Percentiles rank a stretch among this genome's conserved stretches.
Conservation (phyloP, 257 asterid species). For the Salvia miltiorrhiza region DNA sequence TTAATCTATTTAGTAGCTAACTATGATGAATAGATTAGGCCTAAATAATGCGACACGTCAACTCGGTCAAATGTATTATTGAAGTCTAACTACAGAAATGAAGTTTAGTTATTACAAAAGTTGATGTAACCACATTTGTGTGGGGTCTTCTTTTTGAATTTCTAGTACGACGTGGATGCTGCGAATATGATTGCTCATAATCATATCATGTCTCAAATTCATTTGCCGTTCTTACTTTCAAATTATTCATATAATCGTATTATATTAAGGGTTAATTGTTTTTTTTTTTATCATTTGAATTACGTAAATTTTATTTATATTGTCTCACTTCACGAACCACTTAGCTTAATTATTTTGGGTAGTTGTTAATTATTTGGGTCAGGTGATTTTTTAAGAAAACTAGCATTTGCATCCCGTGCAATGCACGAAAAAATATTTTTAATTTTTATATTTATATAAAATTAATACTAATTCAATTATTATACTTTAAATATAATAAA, state of each 20-base stretch:
- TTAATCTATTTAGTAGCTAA: neutral
- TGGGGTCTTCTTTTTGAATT: neutral
- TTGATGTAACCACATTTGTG: neutral
- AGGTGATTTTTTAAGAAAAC: too few species aligned
- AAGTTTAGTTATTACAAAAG: neutral
- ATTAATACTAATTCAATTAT: too few species aligned
- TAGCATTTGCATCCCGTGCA: too few species aligned
- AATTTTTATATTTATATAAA: too few species aligned
- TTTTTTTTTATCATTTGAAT: neutral
- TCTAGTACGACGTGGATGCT: slow-evolving; percentile 12
- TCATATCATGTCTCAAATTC: neutral
- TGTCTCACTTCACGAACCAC: too few species aligned
- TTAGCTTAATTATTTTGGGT: too few species aligned
- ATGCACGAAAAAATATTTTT: too few species aligned
- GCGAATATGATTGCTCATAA: neutral
- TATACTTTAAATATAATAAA: too few species aligned
- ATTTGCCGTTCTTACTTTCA: neutral
- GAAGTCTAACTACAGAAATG: neutral
- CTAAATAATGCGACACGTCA: neutral
- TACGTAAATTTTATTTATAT: too few species aligned
- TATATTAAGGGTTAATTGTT: neutral
- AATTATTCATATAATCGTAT: neutral
- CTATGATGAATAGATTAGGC: neutral
- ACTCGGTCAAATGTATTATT: neutral
- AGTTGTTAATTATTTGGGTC: too few species aligned